A percentile compares a stretch with the other conserved stretches of the same genome.
phyloP scores from a whole-genome alignment of 352 stramenopile species.

The Phytophthora foliorum region DNA sequence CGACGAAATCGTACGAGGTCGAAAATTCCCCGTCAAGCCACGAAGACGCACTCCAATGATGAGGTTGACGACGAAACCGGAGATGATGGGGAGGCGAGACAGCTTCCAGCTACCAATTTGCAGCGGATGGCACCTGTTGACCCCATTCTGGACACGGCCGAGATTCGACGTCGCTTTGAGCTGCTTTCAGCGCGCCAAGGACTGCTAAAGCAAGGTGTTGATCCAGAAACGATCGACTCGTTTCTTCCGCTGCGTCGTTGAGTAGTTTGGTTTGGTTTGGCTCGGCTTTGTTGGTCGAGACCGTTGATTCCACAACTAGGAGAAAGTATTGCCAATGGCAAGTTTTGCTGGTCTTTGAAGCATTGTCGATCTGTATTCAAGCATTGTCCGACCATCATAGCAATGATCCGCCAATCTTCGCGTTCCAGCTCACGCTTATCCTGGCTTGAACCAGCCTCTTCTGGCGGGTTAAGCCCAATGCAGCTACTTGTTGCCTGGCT shows the following conservation, averaged over 20 bases:
- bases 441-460: slow-evolving; percentile 19
- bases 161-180: slow-evolving; percentile 30
- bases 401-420: slow-evolving; percentile 4
- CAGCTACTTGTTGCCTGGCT: slow-evolving; percentile 22
- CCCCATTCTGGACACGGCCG: slow-evolving; percentile 14
- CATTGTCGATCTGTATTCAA: slow-evolving; percentile 8
- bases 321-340: slow-evolving; percentile 33
- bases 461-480: slow-evolving; percentile 20
- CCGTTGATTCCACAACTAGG: slow-evolving; percentile 17
- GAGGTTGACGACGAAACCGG: slow-evolving; percentile 2
- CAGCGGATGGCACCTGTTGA: background rate
- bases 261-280: slow-evolving; percentile 20
- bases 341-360: slow-evolving; percentile 17
- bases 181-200: slow-evolving; percentile 15
- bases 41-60: background rate
- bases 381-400: too few species aligned
- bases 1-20: background rate
- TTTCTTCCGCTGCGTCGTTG: slow-evolving; percentile 15
- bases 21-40: background rate
- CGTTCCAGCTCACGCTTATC: slow-evolving; percentile 6
- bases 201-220: slow-evolving; percentile 13
- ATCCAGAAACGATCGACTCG: slow-evolving; percentile 19
- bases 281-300: slow-evolving; percentile 28
- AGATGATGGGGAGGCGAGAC: background rate
- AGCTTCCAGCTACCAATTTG: slow-evolving; percentile 3